A percentile compares a stretch with the other conserved stretches of the same genome.
Evolutionary conservation across 2,329 filamentous ascomycete genomes (phyloP).

Genomic region (Diaporthe ilicicola): DNA sequence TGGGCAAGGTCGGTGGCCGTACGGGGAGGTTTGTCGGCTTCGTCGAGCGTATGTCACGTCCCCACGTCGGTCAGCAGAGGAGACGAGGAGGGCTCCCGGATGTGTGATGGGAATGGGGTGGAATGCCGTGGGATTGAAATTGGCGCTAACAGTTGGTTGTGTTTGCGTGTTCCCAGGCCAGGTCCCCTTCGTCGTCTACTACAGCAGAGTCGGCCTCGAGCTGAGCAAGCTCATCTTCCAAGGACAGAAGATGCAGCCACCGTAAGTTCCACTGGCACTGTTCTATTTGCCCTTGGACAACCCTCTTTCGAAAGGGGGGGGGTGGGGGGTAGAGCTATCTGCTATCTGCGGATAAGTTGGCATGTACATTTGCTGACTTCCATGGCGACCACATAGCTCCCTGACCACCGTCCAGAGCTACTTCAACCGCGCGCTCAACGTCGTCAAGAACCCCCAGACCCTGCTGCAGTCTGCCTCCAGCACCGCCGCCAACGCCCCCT

Average conservation of each 20-base stretch:
- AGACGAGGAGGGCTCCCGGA: neutral
- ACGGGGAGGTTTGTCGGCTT: slow-evolving; percentile 81
- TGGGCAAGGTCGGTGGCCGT: slow-evolving; percentile 83
- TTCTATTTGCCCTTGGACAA: neutral
- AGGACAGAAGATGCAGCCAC: slow-evolving; percentile 90
- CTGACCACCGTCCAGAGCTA: slow-evolving; percentile 85
- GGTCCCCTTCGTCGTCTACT: slow-evolving; percentile 89
- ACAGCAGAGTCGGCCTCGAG: slow-evolving; percentile 88
- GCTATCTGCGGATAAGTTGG: neutral
- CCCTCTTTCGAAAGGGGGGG: too few species aligned
- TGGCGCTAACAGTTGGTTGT: slow-evolving; percentile 5
- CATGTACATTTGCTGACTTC: neutral
- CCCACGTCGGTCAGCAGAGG: too few species aligned
- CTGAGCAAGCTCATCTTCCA: slow-evolving; percentile 87
- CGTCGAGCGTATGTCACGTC: slow-evolving; percentile 78
- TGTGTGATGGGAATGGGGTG: neutral
- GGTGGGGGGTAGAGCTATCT: too few species aligned
- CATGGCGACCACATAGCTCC: slow-evolving; percentile 60
- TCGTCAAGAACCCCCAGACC: slow-evolving; percentile 72
- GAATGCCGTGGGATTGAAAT: neutral
- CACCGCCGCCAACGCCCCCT: slow-evolving; percentile 56
- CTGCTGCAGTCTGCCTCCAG: slow-evolving; percentile 66
- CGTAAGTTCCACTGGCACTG: slow-evolving; percentile 72
- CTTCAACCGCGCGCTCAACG: slow-evolving; percentile 78
- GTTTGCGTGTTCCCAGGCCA: slow-evolving; percentile 65